A percentile compares a stretch with the other conserved stretches of the same genome.
These are phyloP conservation scores for Diplotaxis tenuifolia DNA, from an alignment of 345 rosid genomes.

Conservation along the genomic window DNA sequence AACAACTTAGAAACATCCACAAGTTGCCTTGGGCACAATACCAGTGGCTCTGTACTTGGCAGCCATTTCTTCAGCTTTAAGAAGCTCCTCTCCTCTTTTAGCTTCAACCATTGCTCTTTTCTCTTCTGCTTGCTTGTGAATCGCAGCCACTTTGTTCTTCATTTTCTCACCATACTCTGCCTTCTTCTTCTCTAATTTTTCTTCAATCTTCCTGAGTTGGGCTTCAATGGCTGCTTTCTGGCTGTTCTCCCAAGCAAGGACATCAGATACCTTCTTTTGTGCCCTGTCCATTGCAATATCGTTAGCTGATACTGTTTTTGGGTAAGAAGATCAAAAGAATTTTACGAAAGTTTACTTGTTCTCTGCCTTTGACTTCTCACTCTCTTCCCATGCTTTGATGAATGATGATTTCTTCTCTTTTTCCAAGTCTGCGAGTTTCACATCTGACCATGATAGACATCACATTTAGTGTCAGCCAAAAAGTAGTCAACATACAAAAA, in stretches of 20 bases:
- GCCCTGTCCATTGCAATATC: constrained; percentile 54
- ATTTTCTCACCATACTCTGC: constrained; percentile 78
- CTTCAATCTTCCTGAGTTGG: constrained; percentile 71
- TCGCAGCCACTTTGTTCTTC: constrained; percentile 70
- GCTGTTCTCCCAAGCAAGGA: constrained; percentile 84
- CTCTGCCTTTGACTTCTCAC: constrained; percentile 74
- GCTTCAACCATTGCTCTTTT: constrained; percentile 84
- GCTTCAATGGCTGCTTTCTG: constrained; percentile 80
- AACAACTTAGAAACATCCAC: constrained; percentile 66
- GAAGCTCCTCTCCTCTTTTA: constrained; percentile 66
- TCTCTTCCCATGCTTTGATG: constrained; percentile 95
- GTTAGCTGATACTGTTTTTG: constrained; percentile 2
- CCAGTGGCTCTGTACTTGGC: constrained; percentile 88
- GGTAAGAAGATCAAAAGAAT: background rate
- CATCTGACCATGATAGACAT: constrained; percentile 46
- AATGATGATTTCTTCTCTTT: constrained; percentile 62
- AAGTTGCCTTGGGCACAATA: constrained; percentile 61
- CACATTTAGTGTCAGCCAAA: background rate
- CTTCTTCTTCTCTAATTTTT: constrained; percentile 75
- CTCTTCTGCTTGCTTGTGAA: constrained; percentile 84
- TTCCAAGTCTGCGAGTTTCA: constrained; percentile 75
- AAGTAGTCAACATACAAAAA: background rate
- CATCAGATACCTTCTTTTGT: constrained; percentile 66
- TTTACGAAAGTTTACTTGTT: constrained; percentile 56
- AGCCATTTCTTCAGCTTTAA: constrained; percentile 82